Conservation (phyloP, 1,139 yeast genomes). For the Debaryomyces coudertii region DNA sequence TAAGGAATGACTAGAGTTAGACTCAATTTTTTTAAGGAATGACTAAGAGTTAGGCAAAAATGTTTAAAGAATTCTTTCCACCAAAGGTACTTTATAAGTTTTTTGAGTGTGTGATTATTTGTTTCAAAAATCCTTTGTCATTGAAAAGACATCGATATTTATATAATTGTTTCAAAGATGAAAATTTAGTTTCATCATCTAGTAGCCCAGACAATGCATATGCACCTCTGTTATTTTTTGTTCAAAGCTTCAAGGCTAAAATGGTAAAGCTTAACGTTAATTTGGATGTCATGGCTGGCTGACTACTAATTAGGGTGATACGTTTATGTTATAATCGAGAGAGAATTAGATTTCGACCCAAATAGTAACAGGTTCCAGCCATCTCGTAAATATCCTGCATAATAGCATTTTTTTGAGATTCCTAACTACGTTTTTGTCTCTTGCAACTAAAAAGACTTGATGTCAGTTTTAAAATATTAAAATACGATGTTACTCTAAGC, state of each 20-base stretch:
- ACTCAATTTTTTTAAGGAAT: conserved; percentile 4
- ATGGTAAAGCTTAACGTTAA: background rate
- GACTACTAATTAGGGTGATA: background rate
- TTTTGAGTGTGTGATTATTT: background rate
- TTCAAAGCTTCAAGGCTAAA: background rate
- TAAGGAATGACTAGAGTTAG: conserved; percentile 16
- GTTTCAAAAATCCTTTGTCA: conserved; percentile 3
- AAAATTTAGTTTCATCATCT: background rate
- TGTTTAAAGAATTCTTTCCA: conserved; percentile 1
- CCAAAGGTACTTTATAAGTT: background rate
- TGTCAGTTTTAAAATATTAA: background rate
- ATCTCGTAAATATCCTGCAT: conserved; percentile 7
- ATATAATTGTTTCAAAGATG: background rate
- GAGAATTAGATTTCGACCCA: background rate
- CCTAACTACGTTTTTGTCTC: background rate
- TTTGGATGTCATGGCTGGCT: background rate
- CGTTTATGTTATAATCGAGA: background rate
- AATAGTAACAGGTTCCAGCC: conserved; percentile 6
- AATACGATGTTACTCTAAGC: background rate
- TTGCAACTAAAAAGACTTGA: background rate
- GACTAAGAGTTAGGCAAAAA: conserved; percentile 4
- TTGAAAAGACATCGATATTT: background rate
- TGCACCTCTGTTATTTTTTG: background rate
- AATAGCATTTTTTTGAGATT: background rate
- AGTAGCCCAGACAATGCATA: background rate